Base-by-base conservation (phyloP, 1,284 basidiomycete genomes). In the Mycena sp. region DNA sequence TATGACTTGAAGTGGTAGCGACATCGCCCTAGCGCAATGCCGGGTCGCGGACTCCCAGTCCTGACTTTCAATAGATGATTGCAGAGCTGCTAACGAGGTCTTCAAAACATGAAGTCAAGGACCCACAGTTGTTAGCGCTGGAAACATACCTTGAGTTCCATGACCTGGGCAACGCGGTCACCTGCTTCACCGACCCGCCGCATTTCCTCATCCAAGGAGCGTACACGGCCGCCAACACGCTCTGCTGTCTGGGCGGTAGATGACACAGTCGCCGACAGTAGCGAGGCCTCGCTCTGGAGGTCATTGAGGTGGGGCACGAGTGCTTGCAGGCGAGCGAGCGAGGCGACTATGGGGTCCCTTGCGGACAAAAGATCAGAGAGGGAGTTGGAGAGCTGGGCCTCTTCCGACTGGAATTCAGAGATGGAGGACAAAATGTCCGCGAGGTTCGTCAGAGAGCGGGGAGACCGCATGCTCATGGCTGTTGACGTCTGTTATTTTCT, bases 21-120 rank as follows among this genome's bases (percentile, higher is more conserved):
- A 83, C 90, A 96, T 96, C 1, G 96, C 97, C 30, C 94, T 83
- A 19, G 93, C 89, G 77, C 96, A 98, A 72, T 96, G 91, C 66
- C 94, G 84, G 1, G 95, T 91, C 1, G 97, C 97, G 16, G 93
- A 88, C 74, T 99, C 97, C 96, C 97, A 99, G 74, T 99, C 98
- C 67, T 91, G 86, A 60, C 82, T 84, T 38, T 94, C 92, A 38
- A 99, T 96, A 6, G 94, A 86, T 1, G 83, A 76, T 63, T 92
- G 89, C 9, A 98, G 82, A 17, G 89, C 88, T 29, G 86, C 80
- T 25, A 99, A 81, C 0, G 96, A 95, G 11, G 90, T 89, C 94
- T 95, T 71, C 4, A 63, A 62, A 44, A 25, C 57, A 54, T 65
- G 14, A 57, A 58, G 46, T 40, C 54, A 50, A 40, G 16, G 57